Evolutionary conservation across 2,329 filamentous ascomycete genomes (phyloP), one percentile per base, ranked within the genome.

Genomic region (Xylariaceae sp.): DNA sequence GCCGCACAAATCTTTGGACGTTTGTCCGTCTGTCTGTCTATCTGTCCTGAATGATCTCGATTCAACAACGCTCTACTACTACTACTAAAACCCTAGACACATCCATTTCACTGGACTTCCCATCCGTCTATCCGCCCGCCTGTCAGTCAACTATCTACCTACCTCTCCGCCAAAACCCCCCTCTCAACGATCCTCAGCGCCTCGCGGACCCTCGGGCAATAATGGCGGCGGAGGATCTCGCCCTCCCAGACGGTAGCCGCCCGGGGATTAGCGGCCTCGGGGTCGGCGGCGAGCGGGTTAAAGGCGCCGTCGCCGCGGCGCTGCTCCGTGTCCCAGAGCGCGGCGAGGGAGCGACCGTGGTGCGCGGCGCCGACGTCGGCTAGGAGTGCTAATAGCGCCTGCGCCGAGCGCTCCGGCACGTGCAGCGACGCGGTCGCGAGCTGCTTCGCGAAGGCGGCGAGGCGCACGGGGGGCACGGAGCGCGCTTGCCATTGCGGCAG

Each of bases 271-370:
- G 89, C 93, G 7, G 85, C 87, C 74, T 97, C 93, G 2, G 96
- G 83, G 61, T 88, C 90, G 23, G 82, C 81, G 44, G 86, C 85
- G 43, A 88, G 73, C 0, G 91, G 81, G 73, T 93, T 89, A 68
- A 90, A 98, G 1, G 88, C 84, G 2, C 95, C 95, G 71, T 98
- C 93, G 6, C 93, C 93, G 71, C 90, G 89, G 48, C 93, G 82
- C 77, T 98, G 95, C 71, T 98, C 93, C 0, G 92, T 96, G 67
- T 96, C 87, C 93, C 95, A 99, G 58, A 99, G 74, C n/a, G 88
- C 85, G 40, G 84, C 84, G 43, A 98, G 84, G 74, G 93, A 96
- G 65, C 86, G 88, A 46, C 87, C 87, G 71, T 99, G 92, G 71
- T 99, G 92, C 2, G 88, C 87, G 73, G 90, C 90, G 0, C 89